A percentile compares a stretch with the other conserved stretches of the same genome.
phyloP scores from a whole-genome alignment of 1,284 basidiomycete species.

The Inonotus obliquus region DNA sequence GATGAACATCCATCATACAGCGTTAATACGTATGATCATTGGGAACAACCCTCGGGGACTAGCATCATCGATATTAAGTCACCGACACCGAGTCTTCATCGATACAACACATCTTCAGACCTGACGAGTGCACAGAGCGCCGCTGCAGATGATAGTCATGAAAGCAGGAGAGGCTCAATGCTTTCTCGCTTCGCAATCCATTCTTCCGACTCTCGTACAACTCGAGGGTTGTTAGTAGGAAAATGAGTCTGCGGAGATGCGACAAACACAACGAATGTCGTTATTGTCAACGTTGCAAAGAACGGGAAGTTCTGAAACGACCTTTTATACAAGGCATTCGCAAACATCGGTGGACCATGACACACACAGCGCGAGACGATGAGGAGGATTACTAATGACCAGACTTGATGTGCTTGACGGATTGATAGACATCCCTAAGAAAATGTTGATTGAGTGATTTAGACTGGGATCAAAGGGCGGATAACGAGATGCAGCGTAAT shows the following conservation, averaged over 20 bases:
- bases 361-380: conserved; percentile 4
- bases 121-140: not conserved
- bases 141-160: not conserved
- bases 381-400: conserved; percentile 21
- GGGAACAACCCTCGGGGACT: not conserved
- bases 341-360: conserved; percentile 22
- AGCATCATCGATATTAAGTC: conserved; percentile 10
- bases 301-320: conserved; percentile 25
- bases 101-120: not conserved
- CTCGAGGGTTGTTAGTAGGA: not conserved
- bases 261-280: conserved; percentile 20
- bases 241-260: conserved; percentile 3
- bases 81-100: conserved; percentile 5
- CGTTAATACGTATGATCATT: not conserved
- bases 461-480: not conserved
- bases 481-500: conserved; percentile 9
- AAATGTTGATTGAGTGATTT: not conserved
- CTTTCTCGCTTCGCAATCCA: not conserved
- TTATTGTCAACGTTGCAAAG: conserved; percentile 23
- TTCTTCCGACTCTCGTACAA: conserved; percentile 3
- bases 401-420: conserved; percentile 20
- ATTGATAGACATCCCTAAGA: conserved; percentile 22
- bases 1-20: not conserved
- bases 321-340: conserved; percentile 20
- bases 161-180: not conserved